Evolutionary conservation across 345 rosid species (phyloP).

Genomic region (Lumnitzera littorea): DNA sequence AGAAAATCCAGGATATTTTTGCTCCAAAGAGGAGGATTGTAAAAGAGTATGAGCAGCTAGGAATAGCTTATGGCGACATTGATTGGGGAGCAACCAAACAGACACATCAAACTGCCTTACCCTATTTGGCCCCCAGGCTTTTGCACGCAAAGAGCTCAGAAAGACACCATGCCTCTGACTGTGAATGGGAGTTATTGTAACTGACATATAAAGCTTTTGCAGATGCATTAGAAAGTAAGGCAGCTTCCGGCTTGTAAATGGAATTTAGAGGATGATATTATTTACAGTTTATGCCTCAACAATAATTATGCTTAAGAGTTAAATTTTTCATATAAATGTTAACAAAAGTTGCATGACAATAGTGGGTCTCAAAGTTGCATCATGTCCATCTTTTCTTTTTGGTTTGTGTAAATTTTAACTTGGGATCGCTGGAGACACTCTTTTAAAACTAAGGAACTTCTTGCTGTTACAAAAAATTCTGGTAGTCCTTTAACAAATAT

Average conservation of each 20-base stretch:
- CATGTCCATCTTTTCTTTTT: not conserved
- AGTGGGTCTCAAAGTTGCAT: too few species aligned
- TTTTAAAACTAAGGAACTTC: not conserved
- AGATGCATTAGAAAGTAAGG: not conserved
- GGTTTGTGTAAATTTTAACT: not conserved
- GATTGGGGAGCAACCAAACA: slow-evolving; percentile 29
- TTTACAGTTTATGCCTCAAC: too few species aligned
- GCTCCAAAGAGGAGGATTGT: slow-evolving; percentile 40
- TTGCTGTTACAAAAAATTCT: slow-evolving; percentile 16
- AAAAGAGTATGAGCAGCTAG: slow-evolving; percentile 75
- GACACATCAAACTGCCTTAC: slow-evolving; percentile 7
- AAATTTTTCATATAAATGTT: too few species aligned
- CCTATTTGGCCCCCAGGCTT: slow-evolving; percentile 11
- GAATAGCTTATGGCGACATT: slow-evolving; percentile 67
- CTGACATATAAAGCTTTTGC: not conserved
- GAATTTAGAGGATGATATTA: not conserved
- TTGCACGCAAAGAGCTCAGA: slow-evolving; percentile 12
- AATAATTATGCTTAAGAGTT: too few species aligned
- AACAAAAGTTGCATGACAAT: too few species aligned
- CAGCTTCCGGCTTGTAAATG: slow-evolving; percentile 7
- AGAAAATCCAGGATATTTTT: slow-evolving; percentile 61
- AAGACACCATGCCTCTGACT: slow-evolving; percentile 19
- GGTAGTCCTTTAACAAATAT: slow-evolving; percentile 46
- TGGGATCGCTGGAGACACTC: not conserved
- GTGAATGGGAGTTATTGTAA: slow-evolving; percentile 72